A percentile compares a stretch with the other conserved stretches of the same genome.
Conservation (phyloP, 148 eudicot genomes). For the Salicornia ramosissima region DNA sequence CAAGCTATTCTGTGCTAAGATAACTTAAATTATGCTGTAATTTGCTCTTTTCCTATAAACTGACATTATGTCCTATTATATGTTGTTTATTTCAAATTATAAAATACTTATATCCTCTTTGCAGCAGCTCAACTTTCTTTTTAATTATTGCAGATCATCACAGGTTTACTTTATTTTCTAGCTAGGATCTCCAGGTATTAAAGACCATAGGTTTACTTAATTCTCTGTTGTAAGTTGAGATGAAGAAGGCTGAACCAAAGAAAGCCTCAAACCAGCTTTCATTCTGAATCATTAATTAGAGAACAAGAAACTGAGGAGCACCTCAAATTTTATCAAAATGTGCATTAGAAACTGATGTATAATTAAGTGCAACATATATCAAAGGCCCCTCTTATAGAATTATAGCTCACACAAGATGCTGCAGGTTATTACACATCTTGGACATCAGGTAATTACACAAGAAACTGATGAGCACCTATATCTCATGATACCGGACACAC, state of each 20-base stretch:
- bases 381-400: too few relatives aligned
- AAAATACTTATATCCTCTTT: background rate
- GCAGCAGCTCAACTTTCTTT: slow-evolving; percentile 5
- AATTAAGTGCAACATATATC: too few relatives aligned
- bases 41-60: background rate
- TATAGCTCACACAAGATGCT: too few relatives aligned
- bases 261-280: slow-evolving; percentile 57
- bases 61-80: background rate
- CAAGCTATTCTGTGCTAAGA: background rate
- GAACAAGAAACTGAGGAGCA: too few relatives aligned
- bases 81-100: background rate
- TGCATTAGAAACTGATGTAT: too few relatives aligned
- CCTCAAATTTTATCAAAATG: too few relatives aligned
- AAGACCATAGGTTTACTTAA: slow-evolving; percentile 31
- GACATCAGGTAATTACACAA: too few relatives aligned
- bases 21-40: slow-evolving; percentile 8
- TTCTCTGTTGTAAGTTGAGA: slow-evolving; percentile 66
- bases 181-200: slow-evolving; percentile 9
- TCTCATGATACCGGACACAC: too few relatives aligned
- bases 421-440: too few relatives aligned
- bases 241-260: slow-evolving; percentile 92
- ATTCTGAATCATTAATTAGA: too few relatives aligned
- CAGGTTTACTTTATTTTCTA: slow-evolving; percentile 17
- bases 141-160: slow-evolving; percentile 5
- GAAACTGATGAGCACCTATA: too few relatives aligned